Percentiles rank a stretch among this genome's conserved stretches.
phyloP scores from a whole-genome alignment of 2,329 filamentous ascomycete genomes.

The Cladosporium colombiae region DNA sequence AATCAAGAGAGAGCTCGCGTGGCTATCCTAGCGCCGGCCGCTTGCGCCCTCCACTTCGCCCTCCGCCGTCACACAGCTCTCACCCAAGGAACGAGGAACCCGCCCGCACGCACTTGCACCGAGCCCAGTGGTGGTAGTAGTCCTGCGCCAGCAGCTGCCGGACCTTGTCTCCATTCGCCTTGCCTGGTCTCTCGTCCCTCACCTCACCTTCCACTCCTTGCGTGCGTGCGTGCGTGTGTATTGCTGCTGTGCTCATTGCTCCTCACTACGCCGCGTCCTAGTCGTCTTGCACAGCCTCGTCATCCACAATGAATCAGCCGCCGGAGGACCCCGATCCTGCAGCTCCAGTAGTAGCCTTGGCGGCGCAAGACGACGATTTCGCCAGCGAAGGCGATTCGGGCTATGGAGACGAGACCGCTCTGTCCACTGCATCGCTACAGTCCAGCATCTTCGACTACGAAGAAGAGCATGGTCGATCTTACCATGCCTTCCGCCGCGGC shows the following conservation, averaged over 20 bases:
- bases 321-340: slow-evolving; percentile 9
- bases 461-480: slow-evolving; percentile 28
- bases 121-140: not conserved
- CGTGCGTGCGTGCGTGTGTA: not conserved
- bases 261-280: not conserved
- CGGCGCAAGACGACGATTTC: slow-evolving; percentile 12
- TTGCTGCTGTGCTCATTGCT: not conserved
- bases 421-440: slow-evolving; percentile 25
- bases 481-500: slow-evolving; percentile 27
- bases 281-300: not conserved
- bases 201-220: not conserved
- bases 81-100: not conserved
- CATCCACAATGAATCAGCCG: slow-evolving; percentile 1
- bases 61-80: not conserved
- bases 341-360: slow-evolving; percentile 12
- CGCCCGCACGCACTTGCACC: not conserved
- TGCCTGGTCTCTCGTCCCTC: not conserved
- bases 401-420: slow-evolving; percentile 21
- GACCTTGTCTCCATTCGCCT: slow-evolving; percentile 2
- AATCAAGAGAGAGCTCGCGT: slow-evolving; percentile 1
- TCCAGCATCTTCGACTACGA: slow-evolving; percentile 31
- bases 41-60: not conserved
- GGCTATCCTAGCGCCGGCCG: not conserved
- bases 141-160: not conserved
- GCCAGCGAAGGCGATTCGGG: slow-evolving; percentile 24